These are phyloP conservation scores for Boletus rubescentipes DNA, from an alignment of 768 basidiomycete genomes.

Conservation along the genomic window DNA sequence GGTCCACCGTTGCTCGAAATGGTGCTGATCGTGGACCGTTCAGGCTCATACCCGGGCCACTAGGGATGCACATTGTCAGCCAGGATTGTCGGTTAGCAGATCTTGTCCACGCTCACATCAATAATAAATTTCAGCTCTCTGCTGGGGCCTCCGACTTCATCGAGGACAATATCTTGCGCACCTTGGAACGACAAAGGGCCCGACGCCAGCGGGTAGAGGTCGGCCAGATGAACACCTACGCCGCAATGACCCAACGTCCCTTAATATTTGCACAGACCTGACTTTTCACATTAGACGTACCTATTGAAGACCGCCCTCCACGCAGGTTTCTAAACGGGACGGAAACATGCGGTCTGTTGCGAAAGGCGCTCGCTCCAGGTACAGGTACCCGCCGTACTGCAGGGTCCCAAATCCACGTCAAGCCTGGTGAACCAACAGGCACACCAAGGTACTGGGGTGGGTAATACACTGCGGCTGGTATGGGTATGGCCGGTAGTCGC, in stretches of 20 bases:
- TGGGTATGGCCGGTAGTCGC: neutral
- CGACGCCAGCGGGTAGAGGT: neutral
- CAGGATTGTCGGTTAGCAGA: neutral
- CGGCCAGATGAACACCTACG: neutral
- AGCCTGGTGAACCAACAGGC: neutral
- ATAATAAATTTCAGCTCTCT: neutral
- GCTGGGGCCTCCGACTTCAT: neutral
- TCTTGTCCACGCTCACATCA: neutral
- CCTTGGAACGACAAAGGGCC: neutral
- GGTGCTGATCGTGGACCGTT: neutral
- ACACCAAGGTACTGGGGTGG: neutral
- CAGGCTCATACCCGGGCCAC: conserved; percentile 1
- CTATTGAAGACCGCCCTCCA: neutral
- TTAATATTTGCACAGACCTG: neutral
- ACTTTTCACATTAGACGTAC: neutral
- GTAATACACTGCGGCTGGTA: neutral
- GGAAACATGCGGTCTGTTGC: neutral
- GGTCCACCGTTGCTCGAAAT: neutral
- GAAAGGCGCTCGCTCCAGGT: neutral
- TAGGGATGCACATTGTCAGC: neutral
- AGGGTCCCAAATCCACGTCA: neutral
- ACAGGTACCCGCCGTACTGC: neutral
- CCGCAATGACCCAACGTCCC: neutral
- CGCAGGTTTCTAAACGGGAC: conserved; percentile 3
- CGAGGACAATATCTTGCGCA: neutral